phyloP scores from a whole-genome alignment of 1,139 yeast species.

The Pichia sp. region DNA sequence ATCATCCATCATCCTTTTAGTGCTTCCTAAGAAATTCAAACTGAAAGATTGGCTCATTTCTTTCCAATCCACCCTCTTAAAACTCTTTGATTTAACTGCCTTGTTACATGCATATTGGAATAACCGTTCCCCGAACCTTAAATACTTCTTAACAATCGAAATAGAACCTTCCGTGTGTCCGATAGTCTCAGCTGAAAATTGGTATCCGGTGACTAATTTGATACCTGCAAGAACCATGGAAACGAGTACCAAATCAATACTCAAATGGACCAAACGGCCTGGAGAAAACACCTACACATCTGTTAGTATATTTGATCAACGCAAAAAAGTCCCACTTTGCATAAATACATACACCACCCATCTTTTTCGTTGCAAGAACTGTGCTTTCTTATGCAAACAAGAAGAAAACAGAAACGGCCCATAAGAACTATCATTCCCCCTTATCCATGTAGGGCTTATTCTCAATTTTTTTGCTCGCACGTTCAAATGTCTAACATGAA shows the following conservation, averaged over 20 bases:
- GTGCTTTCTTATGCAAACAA: too few relatives aligned
- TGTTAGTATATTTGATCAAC: too few relatives aligned
- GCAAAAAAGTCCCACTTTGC: too few relatives aligned
- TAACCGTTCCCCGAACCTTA: slow-evolving; percentile 26
- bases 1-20: slow-evolving; percentile 14
- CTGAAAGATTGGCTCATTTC: slow-evolving; percentile 12
- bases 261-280: slow-evolving; percentile 50
- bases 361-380: too few relatives aligned
- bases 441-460: too few relatives aligned
- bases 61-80: slow-evolving; percentile 12
- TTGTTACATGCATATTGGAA: slow-evolving; percentile 18
- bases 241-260: slow-evolving; percentile 52
- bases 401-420: neutral
- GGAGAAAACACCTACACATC: slow-evolving; percentile 21
- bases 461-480: too few relatives aligned
- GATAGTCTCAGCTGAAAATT: slow-evolving; percentile 34
- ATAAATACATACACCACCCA: slow-evolving; percentile 7
- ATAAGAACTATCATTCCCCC: too few relatives aligned
- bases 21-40: slow-evolving; percentile 6
- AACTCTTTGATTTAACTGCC: slow-evolving; percentile 10
- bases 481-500: too few relatives aligned
- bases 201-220: slow-evolving; percentile 57
- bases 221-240: slow-evolving; percentile 63
- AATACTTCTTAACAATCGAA: slow-evolving; percentile 47
- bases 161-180: slow-evolving; percentile 47